Conservation (phyloP, 768 basidiomycete species). For the Serpula lacrymans region DNA sequence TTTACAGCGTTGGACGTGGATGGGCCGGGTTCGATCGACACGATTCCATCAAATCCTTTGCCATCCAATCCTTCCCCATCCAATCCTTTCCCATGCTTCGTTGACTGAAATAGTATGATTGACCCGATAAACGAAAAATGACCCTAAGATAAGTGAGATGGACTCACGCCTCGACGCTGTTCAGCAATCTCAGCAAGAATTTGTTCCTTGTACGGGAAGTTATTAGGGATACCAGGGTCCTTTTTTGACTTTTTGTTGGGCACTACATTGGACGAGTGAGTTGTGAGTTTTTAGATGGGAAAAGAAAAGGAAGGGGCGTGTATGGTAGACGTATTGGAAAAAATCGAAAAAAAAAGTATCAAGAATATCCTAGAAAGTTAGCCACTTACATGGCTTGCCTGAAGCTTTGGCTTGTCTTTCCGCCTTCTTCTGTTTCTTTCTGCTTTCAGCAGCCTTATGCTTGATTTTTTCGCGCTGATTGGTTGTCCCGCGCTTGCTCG, state of each 20-base stretch:
- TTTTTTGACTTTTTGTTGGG: constrained; percentile 57
- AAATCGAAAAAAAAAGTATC: too few relatives aligned
- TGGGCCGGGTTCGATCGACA: constrained; percentile 14
- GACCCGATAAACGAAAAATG: background rate
- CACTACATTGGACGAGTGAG: too few relatives aligned
- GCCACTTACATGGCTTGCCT: constrained; percentile 89
- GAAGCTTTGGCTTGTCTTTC: constrained; percentile 71
- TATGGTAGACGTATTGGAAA: too few relatives aligned
- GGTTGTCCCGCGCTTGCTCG: constrained; percentile 75
- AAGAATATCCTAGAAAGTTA: too few relatives aligned
- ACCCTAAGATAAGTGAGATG: background rate
- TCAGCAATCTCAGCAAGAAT: constrained; percentile 88
- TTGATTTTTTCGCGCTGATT: constrained; percentile 70
- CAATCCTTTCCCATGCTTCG: too few relatives aligned
- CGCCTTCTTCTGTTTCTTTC: constrained; percentile 70
- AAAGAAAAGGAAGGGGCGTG: background rate
- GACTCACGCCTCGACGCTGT: constrained; percentile 65
- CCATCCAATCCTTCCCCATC: constrained; percentile 24
- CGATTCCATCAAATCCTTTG: constrained; percentile 37
- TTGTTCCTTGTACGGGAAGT: constrained; percentile 92
- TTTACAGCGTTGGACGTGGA: constrained; percentile 3
- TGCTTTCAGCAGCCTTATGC: constrained; percentile 72
- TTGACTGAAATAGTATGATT: too few relatives aligned
- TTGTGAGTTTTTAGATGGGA: background rate
- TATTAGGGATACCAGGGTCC: constrained; percentile 92